phyloP scores from a whole-genome alignment of 768 basidiomycete species.

The Mycena venus region DNA sequence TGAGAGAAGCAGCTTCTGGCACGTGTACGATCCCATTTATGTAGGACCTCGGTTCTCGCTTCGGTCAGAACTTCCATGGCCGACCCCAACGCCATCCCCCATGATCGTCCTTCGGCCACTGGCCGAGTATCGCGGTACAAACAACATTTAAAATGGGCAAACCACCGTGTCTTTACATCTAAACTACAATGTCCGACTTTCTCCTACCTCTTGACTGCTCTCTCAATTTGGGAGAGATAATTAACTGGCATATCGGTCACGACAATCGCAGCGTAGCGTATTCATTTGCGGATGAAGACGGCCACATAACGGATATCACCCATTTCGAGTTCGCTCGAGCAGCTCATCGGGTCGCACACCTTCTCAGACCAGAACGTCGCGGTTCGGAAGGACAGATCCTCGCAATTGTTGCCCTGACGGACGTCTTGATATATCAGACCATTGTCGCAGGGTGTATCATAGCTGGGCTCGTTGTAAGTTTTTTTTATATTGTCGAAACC shows the following conservation, averaged over 20 bases:
- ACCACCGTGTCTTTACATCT: no score
- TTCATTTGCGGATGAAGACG: conserved; percentile 40
- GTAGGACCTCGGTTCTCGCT: no score
- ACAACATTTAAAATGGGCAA: no score
- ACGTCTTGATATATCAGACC: conserved; percentile 50
- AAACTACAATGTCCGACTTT: background rate
- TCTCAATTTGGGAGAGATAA: conserved; percentile 13
- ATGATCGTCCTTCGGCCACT: no score
- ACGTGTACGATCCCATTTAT: no score
- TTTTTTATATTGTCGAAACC: background rate
- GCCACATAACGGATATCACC: conserved; percentile 44
- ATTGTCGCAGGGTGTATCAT: conserved; percentile 52
- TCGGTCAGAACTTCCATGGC: no score
- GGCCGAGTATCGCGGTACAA: no score
- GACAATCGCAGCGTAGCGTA: conserved; percentile 8
- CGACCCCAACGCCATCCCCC: no score
- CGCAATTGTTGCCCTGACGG: conserved; percentile 50
- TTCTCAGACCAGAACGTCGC: conserved; percentile 47
- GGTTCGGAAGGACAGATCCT: conserved; percentile 48
- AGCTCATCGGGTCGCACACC: conserved; percentile 56
- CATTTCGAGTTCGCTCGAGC: conserved; percentile 60
- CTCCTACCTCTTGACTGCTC: conserved; percentile 24
- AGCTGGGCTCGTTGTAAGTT: conserved; percentile 51
- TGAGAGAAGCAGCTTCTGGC: no score
- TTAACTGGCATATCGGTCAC: background rate